Base-by-base conservation (phyloP, 768 basidiomycete genomes). In the Tylopilus plumbeoviolaceoides region DNA sequence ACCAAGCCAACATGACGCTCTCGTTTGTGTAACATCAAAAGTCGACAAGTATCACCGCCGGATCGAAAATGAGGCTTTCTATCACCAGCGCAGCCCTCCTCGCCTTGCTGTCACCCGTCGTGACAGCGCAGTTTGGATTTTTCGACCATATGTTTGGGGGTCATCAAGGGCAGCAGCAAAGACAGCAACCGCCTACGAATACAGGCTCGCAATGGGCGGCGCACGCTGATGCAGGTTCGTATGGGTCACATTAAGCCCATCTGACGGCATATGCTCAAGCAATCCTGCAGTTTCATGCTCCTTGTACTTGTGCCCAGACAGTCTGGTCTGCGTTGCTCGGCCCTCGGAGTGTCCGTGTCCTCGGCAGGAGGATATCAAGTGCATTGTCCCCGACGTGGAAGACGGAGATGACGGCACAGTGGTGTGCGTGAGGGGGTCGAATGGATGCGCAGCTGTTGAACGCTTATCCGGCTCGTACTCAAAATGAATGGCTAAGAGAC, bases 301-400 rank as follows among this genome's bases (percentile, higher is more conserved):
- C 9, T 73, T 76, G 44, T 91, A 91, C 64, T 72, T 91, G 18
- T 91, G 90, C 64, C 89, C 87, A 12, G 73, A 77, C 42, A 90
- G 87, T 18, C 73, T 91, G 43, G 79, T 81, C 50, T 92, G 90
- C 57, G 89, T 70, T 25, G 27, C 38, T 12, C 65, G 54, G 31
- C 68, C 79, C 2, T 67, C 71, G n/a, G 79, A 88, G 40, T 92
- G 90, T 60, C 88, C 90, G 2, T 92, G 90, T 68, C 88, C 89
- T 5, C 76, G 84, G 61, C 72, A 76, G 8, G 80, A 91, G 63
- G 90, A 92, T 60, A 73, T 89, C 61, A 90, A 85, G 65, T 92
- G 90, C 63, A 64, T 81, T 15, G 75, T 91, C 41, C 87, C 87
- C 5, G 89, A 91, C 60, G 67, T 69, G 7, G 54, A 72, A 46